Evolutionary conservation across 139 green algal species (phyloP).

Genomic region (Volvox africanus): DNA sequence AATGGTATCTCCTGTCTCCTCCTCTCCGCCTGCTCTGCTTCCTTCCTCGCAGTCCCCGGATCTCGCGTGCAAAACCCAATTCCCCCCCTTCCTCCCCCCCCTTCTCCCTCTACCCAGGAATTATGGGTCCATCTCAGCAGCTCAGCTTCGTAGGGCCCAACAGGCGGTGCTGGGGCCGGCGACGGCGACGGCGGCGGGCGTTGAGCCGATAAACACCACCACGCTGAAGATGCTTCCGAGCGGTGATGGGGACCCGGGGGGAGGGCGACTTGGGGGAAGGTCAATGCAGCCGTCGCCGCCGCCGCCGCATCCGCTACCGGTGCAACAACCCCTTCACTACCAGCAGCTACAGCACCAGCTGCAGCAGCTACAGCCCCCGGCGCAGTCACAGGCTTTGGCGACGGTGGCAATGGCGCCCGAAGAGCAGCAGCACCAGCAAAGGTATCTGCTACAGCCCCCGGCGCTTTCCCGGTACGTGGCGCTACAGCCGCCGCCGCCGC

Average conservation of each 20-base stretch:
- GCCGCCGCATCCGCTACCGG: background rate
- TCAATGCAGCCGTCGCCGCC: background rate
- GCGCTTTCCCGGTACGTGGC: too few species aligned
- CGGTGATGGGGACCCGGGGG: too few species aligned
- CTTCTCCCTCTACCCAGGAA: background rate
- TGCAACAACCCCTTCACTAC: background rate
- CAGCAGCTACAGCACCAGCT: background rate
- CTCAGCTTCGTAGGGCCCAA: background rate
- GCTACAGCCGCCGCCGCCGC: too few species aligned
- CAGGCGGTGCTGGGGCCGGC: background rate
- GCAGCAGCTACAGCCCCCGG: background rate
- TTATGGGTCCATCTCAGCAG: background rate
- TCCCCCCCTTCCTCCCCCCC: background rate
- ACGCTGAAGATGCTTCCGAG: too few species aligned
- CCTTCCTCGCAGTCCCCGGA: too few species aligned
- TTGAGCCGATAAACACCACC: background rate
- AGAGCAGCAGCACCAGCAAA: too few species aligned
- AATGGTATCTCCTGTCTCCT: constrained; percentile 33
- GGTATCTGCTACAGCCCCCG: too few species aligned
- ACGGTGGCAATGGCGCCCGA: too few species aligned
- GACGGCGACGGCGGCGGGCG: too few species aligned
- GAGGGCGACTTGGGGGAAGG: too few species aligned
- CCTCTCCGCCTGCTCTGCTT: too few species aligned
- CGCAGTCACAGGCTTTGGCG: too few species aligned
- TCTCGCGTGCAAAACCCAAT: background rate